Evolutionary conservation across 768 basidiomycete species (phyloP), one percentile per base, ranked within the genome.

Genomic region (Lentinula raphanica): DNA sequence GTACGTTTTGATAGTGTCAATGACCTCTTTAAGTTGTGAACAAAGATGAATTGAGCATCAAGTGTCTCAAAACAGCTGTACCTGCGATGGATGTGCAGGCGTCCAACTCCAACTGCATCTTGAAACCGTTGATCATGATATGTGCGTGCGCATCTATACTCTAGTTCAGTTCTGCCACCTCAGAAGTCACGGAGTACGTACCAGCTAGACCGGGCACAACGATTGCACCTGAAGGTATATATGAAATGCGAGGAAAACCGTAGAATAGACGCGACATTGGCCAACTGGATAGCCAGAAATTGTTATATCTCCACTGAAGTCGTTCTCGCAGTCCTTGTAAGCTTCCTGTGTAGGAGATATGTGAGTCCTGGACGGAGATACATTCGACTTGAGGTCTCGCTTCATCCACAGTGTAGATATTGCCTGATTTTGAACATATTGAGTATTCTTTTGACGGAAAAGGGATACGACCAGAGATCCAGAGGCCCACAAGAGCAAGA

Each of bases 81-180:
- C 90, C 89, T 63, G 80, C 67, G 1, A 87, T 71, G 0, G 88
- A 88, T 5, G 63, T 65, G 27, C 85, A 77, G 9, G 76, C 79
- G n/a, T 78, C 72, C 1, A 94, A 73, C 44, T 84, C 79, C 3
- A 94, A 80, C 55, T 86, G 79, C 69, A 74, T 75, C 69, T 84
- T 87, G 60, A 81, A 84, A 1, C 92, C 93, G 62, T 92, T 89
- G 29, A 82, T 76, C 32, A 92, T 66, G 19, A 92, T 71, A 67
- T 94, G 92, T 0, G 86, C 90, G 69, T 94, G 92, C 0, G 90
- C 84, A 68, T 94, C 92, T 88, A 59, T 39, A 3, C n/a, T n/a
- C n/a, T n/a, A n/a, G n/a, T n/a, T n/a, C n/a, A n/a, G n/a, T n/a
- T n/a, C n/a, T n/a, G n/a, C n/a, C n/a, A n/a, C n/a, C n/a, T n/a